Evolutionary conservation across 176 grass and related monocot species (phyloP), one percentile per base, ranked within the genome.

Genomic region (Poa pratensis): DNA sequence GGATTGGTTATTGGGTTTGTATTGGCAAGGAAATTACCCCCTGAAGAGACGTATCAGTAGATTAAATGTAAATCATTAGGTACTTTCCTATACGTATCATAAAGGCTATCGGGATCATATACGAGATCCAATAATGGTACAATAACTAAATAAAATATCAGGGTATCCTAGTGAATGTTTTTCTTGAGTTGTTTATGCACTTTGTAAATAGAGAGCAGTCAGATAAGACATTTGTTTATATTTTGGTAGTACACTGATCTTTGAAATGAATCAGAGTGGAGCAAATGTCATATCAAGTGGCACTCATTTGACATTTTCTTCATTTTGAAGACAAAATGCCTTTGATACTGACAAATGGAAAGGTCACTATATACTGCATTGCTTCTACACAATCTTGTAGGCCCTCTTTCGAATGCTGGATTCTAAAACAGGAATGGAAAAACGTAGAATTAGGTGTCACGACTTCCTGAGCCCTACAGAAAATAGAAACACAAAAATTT

Each of bases 201-300:
- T 70, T 57, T 20, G 62, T 69, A 71, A 71, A 76, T 34, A 54
- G 66, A n/a, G 24, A 27, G 26, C 32, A 48, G n/a, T 80, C 27
- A 35, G 12, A 69, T 48, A 13, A 60, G 19, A 24, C 54, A 50
- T 54, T 49, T 49, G 46, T 48, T 48, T 12, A 48, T 48, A 48
- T 48, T 48, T 30, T 17, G 49, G 13, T 3, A 65, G 9, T 19
- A 40, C 9, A 17, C 5, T 78, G 23, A 2, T 40, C 28, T 81
- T 67, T 35, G 9, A 55, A 30, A 82, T 75, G 60, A 76, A 76
- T 22, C 30, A 15, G 49, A 35, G 12, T 67, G 14, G 83, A 82
- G 35, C 70, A 77, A 77, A 69, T 19, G 7, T 4, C 50, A 55
- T 32, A 67, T 54, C 7, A 50, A 69, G 69, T 48, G 76, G 50